Percentiles rank a stretch among this genome's conserved stretches.
Conservation (phyloP, 805 yeast species). For the Hanseniaspora lachancei region DNA sequence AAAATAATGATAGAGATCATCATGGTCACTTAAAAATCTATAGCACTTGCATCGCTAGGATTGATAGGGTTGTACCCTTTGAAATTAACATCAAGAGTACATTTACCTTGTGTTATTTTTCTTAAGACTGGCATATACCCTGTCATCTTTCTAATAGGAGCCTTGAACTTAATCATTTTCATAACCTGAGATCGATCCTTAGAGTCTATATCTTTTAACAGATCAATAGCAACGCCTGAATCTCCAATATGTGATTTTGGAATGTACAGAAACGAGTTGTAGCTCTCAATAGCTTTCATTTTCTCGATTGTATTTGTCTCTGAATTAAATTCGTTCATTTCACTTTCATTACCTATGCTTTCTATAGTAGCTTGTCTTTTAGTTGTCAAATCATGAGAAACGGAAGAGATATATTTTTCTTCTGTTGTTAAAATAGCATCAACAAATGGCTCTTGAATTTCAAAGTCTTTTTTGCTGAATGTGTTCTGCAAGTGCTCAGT, state of each 20-base stretch:
- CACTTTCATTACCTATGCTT: slow-evolving; percentile 53
- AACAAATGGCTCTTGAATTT: slow-evolving; percentile 82
- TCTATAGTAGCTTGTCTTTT: slow-evolving; percentile 62
- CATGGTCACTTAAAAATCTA: slow-evolving; percentile 22
- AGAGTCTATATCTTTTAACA: neutral
- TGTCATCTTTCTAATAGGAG: slow-evolving; percentile 80
- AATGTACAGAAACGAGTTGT: slow-evolving; percentile 2
- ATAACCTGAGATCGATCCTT: slow-evolving; percentile 14
- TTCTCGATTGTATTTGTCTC: slow-evolving; percentile 33
- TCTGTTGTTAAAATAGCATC: slow-evolving; percentile 50
- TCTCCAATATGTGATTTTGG: slow-evolving; percentile 2
- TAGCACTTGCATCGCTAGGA: slow-evolving; percentile 33
- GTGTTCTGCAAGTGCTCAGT: slow-evolving; percentile 3
- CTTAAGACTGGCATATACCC: slow-evolving; percentile 71
- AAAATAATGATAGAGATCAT: neutral
- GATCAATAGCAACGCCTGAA: neutral
- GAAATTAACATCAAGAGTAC: slow-evolving; percentile 66
- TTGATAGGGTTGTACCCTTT: slow-evolving; percentile 58
- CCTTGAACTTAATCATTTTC: slow-evolving; percentile 59
- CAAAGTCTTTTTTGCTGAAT: slow-evolving; percentile 25
- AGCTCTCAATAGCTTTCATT: slow-evolving; percentile 47
- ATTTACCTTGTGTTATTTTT: slow-evolving; percentile 81
- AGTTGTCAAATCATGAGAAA: slow-evolving; percentile 71
- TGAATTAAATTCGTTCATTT: slow-evolving; percentile 12
- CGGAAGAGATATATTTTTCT: slow-evolving; percentile 66